Conservation (phyloP, 345 rosid species). For the Sisymbrium altissimum region DNA sequence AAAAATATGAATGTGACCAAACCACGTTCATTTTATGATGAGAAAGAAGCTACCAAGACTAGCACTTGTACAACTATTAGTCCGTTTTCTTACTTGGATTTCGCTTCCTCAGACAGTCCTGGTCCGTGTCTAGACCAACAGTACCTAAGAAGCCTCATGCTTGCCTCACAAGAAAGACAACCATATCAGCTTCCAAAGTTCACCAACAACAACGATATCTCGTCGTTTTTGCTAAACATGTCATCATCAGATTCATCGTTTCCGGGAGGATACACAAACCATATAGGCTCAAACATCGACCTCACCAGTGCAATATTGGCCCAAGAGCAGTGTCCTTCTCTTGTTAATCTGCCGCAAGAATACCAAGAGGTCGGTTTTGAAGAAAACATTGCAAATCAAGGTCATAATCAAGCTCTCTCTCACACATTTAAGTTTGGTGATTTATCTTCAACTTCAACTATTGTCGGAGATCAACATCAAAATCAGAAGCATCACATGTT, state of each 20-base stretch:
- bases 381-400: not conserved
- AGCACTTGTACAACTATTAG: slow-evolving; percentile 6
- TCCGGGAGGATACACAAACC: slow-evolving; percentile 29
- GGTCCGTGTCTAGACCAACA: slow-evolving; percentile 28
- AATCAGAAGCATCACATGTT: slow-evolving; percentile 1
- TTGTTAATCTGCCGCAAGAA: slow-evolving; percentile 6
- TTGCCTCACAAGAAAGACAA: slow-evolving; percentile 38
- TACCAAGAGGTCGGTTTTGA: not conserved
- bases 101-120: slow-evolving; percentile 27
- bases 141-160: slow-evolving; percentile 37
- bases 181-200: slow-evolving; percentile 23
- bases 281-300: not conserved
- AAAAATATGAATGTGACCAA: slow-evolving; percentile 9
- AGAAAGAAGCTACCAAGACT: slow-evolving; percentile 16
- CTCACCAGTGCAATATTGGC: not conserved
- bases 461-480: not conserved
- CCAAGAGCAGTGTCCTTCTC: slow-evolving; percentile 16
- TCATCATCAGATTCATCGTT: slow-evolving; percentile 36
- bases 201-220: slow-evolving; percentile 31
- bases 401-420: not conserved
- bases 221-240: slow-evolving; percentile 44
- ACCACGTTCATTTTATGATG: not conserved
- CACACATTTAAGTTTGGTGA: not conserved
- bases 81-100: slow-evolving; percentile 33
- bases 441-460: not conserved